These are phyloP conservation scores for Nakaseomyces bracarensis DNA, from an alignment of 1,139 yeast species.

Conservation along the genomic window DNA sequence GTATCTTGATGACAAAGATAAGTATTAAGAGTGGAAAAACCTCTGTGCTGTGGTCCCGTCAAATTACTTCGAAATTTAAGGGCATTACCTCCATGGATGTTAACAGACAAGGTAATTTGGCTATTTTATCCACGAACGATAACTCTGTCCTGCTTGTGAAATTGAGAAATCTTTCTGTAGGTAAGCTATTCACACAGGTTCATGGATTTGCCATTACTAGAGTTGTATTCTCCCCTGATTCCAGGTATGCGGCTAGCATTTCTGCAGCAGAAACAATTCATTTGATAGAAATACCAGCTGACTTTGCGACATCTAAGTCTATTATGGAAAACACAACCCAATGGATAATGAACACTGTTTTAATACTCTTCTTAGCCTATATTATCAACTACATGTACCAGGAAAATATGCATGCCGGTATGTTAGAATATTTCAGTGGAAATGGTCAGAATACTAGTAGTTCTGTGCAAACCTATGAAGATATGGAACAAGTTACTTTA, in stretches of 20 bases:
- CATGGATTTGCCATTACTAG: constrained; percentile 80
- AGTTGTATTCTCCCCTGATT: constrained; percentile 61
- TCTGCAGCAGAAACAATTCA: constrained; percentile 76
- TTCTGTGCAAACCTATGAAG: background rate
- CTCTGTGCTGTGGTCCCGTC: constrained; percentile 36
- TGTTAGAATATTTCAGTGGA: constrained; percentile 1
- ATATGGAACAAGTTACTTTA: constrained; percentile 4
- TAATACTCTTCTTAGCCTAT: constrained; percentile 2
- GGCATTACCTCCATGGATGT: constrained; percentile 67
- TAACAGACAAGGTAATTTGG: constrained; percentile 37
- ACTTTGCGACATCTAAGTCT: constrained; percentile 41
- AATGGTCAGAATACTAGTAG: background rate
- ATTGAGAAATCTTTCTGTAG: constrained; percentile 43
- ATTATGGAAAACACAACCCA: constrained; percentile 11
- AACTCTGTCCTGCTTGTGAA: constrained; percentile 55
- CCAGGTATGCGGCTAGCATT: constrained; percentile 63
- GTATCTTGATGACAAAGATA: constrained; percentile 32
- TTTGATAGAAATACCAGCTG: constrained; percentile 51
- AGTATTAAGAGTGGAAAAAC: constrained; percentile 31
- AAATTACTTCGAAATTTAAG: constrained; percentile 47
- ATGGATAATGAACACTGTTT: constrained; percentile 2
- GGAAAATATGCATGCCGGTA: constrained; percentile 1
- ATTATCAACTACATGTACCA: constrained; percentile 1
- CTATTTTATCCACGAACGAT: constrained; percentile 73
- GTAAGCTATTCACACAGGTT: constrained; percentile 49